Evolutionary conservation across 306 rosid species (phyloP).

Genomic region (Dalbergia oliveri): DNA sequence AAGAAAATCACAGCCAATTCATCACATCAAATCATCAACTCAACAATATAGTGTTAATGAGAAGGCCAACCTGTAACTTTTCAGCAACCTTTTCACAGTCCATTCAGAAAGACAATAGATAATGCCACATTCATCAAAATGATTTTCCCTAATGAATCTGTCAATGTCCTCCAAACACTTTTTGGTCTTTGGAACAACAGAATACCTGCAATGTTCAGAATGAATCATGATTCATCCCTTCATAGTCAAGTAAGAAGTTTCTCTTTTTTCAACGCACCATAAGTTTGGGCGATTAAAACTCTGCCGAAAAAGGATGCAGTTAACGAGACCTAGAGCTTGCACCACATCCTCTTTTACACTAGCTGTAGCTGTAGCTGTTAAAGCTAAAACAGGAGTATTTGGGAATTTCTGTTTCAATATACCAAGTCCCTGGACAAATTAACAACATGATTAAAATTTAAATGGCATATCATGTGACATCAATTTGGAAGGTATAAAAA

Average conservation of each 20-base stretch:
- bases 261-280: slow-evolving; percentile 56
- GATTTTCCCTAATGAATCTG: slow-evolving; percentile 84
- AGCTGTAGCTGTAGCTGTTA: slow-evolving; percentile 99
- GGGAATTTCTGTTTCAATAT: slow-evolving; percentile 96
- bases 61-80: slow-evolving; percentile 81
- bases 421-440: slow-evolving; percentile 85
- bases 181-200: slow-evolving; percentile 88
- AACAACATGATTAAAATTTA: slow-evolving; percentile 39
- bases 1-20: slow-evolving; percentile 23
- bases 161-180: slow-evolving; percentile 94
- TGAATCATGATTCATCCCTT: slow-evolving; percentile 35
- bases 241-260: slow-evolving; percentile 28
- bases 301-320: slow-evolving; percentile 94
- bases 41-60: slow-evolving; percentile 29
- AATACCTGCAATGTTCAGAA: slow-evolving; percentile 70
- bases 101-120: slow-evolving; percentile 97
- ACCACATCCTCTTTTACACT: slow-evolving; percentile 99
- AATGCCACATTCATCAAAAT: slow-evolving; percentile 95
- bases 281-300: slow-evolving; percentile 99
- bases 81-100: slow-evolving; percentile 99
- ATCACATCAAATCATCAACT: slow-evolving; percentile 30
- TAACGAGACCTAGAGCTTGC: slow-evolving; percentile 95
- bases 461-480: slow-evolving; percentile 14
- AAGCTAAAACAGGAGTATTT: slow-evolving; percentile 91
- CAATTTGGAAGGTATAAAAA: slow-evolving; percentile 38